A percentile compares a stretch with the other conserved stretches of the same genome.
Conservation (phyloP, 495 filamentous ascomycete species). For the Penicillium longicatenatum region DNA sequence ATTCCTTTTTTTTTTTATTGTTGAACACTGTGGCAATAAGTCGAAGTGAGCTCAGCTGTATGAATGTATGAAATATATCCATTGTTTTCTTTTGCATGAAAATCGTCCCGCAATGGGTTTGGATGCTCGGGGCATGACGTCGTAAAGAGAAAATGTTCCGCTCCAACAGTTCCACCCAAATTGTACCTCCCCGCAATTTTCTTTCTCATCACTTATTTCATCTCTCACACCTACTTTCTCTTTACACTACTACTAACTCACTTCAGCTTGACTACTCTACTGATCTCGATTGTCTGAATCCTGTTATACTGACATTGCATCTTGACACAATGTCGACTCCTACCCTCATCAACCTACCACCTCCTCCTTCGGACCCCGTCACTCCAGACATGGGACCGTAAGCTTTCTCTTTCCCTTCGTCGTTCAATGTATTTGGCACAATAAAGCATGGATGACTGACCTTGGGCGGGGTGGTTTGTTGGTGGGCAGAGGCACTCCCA, state of each 20-base stretch:
- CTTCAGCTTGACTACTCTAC: conserved; percentile 1
- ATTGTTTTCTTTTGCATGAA: neutral
- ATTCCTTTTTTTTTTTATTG: conserved; percentile 7
- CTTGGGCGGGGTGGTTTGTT: conserved; percentile 2
- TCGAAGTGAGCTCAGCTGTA: conserved; percentile 19
- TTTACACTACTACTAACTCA: neutral
- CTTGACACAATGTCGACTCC: conserved; percentile 40
- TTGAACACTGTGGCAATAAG: neutral
- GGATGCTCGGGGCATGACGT: conserved; percentile 16
- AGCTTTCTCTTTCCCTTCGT: conserved; percentile 36
- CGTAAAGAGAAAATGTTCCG: conserved; percentile 8
- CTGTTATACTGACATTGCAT: conserved; percentile 6
- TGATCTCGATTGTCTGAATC: conserved; percentile 2
- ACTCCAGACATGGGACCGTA: conserved; percentile 91
- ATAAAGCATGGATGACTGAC: conserved; percentile 14
- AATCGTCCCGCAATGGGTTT: neutral
- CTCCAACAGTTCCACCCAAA: conserved; percentile 3
- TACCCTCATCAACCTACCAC: conserved; percentile 86
- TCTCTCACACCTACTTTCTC: neutral
- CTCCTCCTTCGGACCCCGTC: conserved; percentile 77
- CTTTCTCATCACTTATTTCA: conserved; percentile 1
- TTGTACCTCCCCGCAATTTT: conserved; percentile 19
- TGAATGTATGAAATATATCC: conserved; percentile 21
- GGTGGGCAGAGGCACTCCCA: conserved; percentile 77
- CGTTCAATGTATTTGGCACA: neutral